A percentile compares a stretch with the other conserved stretches of the same genome.
Evolutionary conservation across 352 stramenopile species (phyloP).

Genomic region (Phytophthora foliorum): DNA sequence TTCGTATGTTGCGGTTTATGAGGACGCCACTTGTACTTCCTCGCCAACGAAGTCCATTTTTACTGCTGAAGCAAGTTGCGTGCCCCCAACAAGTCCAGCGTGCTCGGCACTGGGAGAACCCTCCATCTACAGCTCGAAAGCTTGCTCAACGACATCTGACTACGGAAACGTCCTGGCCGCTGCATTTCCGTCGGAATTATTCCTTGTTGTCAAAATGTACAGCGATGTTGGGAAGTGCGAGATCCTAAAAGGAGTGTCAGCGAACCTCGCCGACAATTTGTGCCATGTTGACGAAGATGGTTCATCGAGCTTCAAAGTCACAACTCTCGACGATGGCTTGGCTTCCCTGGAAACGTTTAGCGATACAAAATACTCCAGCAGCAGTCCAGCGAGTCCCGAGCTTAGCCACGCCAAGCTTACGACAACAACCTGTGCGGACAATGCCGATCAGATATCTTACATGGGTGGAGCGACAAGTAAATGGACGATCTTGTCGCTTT

Average conservation of each 20-base stretch:
- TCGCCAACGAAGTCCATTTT: conserved; percentile 11
- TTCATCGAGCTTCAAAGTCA: conserved; percentile 3
- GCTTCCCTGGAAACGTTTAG: background rate
- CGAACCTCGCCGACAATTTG: conserved; percentile 6
- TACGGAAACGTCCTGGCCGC: background rate
- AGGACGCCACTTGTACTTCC: background rate
- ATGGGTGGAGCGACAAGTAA: conserved; percentile 16
- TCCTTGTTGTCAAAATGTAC: conserved; percentile 8
- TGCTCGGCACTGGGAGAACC: background rate
- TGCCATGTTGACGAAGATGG: conserved; percentile 12
- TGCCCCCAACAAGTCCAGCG: background rate
- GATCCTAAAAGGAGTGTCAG: background rate
- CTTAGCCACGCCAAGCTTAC: conserved; percentile 9
- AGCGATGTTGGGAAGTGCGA: background rate
- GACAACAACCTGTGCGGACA: background rate
- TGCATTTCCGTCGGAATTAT: conserved; percentile 11
- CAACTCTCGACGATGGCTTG: background rate
- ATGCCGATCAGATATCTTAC: background rate
- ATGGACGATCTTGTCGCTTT: conserved; percentile 14
- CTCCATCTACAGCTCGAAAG: background rate
- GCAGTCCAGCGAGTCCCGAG: background rate
- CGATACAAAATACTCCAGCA: background rate
- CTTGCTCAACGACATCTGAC: background rate
- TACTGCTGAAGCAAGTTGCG: conserved; percentile 4
- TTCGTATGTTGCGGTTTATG: background rate